Conservation (phyloP, 768 basidiomycete species). For the Saitozyma podzolica region DNA sequence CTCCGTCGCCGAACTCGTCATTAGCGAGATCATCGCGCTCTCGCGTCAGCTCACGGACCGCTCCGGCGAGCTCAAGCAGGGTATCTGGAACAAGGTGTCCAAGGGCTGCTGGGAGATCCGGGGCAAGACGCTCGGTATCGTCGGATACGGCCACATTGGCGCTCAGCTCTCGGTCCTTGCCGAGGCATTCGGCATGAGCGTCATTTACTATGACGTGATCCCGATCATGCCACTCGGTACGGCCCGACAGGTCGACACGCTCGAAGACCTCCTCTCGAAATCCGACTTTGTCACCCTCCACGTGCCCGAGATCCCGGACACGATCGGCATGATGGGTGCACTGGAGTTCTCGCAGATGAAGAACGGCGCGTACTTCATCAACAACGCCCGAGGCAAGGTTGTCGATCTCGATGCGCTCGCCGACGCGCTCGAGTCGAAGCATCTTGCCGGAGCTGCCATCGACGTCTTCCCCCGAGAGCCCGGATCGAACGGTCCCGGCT, state of each 20-base stretch:
- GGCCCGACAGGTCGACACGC: conserved; percentile 82
- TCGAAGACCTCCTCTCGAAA: conserved; percentile 68
- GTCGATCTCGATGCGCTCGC: conserved; percentile 92
- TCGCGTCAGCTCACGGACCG: conserved; percentile 93
- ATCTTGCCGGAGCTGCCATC: conserved; percentile 84
- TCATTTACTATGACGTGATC: conserved; percentile 90
- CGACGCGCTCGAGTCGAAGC: conserved; percentile 74
- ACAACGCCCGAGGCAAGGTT: conserved; percentile 94
- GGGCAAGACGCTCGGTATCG: conserved; percentile 95
- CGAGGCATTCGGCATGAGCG: conserved; percentile 92
- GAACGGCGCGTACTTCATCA: conserved; percentile 89
- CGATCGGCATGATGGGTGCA: conserved; percentile 84
- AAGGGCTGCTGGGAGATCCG: conserved; percentile 98
- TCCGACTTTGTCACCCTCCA: conserved; percentile 96
- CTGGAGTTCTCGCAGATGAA: conserved; percentile 87
- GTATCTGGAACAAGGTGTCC: conserved; percentile 98
- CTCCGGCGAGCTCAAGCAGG: conserved; percentile 77
- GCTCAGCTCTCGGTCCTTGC: conserved; percentile 94
- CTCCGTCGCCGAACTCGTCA: conserved; percentile 96
- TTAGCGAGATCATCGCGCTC: conserved; percentile 87
- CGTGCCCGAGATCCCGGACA: conserved; percentile 94
- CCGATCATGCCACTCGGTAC: conserved; percentile 97
- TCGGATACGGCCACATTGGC: conserved; percentile 98
- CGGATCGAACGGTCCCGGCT: conserved; percentile 78
- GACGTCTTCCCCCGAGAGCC: conserved; percentile 97